Evolutionary conservation across 495 filamentous ascomycete genomes (phyloP).

Genomic region (Xylaria venustula): DNA sequence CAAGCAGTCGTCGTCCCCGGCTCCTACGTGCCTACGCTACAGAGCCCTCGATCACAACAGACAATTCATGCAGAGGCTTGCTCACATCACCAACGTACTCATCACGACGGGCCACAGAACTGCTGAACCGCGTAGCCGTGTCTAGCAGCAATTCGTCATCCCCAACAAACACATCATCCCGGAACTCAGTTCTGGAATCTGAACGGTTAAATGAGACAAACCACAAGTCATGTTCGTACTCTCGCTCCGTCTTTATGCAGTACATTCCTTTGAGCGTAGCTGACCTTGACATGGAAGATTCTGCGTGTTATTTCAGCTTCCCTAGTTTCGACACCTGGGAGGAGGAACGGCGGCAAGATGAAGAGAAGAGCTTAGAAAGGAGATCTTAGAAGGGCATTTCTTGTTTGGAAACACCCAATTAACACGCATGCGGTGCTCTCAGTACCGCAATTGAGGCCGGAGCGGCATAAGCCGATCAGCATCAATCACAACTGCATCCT

Average conservation of each 20-base stretch:
- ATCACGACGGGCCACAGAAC: constrained; percentile 47
- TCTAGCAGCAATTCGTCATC: constrained; percentile 39
- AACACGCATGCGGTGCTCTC: background rate
- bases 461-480: background rate
- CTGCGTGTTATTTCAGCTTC: constrained; percentile 55
- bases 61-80: constrained; percentile 49
- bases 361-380: constrained; percentile 24
- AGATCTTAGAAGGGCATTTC: background rate
- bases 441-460: background rate
- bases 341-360: constrained; percentile 34
- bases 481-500: background rate
- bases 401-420: background rate
- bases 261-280: background rate
- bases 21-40: constrained; percentile 52
- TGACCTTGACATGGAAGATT: constrained; percentile 20
- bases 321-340: constrained; percentile 55
- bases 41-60: constrained; percentile 54
- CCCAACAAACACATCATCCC: constrained; percentile 13
- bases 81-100: constrained; percentile 42
- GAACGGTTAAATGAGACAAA: constrained; percentile 31
- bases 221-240: constrained; percentile 20
- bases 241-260: background rate
- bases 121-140: constrained; percentile 51
- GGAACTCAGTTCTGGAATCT: background rate
- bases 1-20: constrained; percentile 43